These are phyloP conservation scores for Phallus indusiatus DNA, from an alignment of 768 basidiomycete species.

Conservation along the genomic window DNA sequence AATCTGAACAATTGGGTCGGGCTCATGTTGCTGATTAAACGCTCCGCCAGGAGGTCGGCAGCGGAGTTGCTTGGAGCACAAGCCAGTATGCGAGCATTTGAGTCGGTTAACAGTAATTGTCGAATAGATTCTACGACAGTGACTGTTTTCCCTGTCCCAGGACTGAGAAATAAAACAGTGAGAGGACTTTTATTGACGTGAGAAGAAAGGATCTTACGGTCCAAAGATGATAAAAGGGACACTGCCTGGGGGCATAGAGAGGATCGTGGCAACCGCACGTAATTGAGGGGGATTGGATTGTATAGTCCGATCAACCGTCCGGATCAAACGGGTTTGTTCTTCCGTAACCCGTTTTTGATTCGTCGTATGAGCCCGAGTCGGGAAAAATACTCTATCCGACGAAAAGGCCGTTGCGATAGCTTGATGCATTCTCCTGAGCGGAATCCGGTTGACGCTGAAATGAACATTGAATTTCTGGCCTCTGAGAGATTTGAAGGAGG, in stretches of 20 bases:
- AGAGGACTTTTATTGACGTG: not conserved
- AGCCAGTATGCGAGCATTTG: conserved; percentile 40
- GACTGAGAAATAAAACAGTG: conserved; percentile 23
- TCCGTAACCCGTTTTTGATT: not conserved
- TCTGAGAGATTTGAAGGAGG: conserved; percentile 30
- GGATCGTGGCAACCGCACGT: conserved; percentile 40
- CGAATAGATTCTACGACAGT: conserved; percentile 54
- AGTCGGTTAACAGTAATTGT: conserved; percentile 38
- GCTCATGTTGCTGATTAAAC: conserved; percentile 22
- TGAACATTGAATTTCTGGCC: conserved; percentile 41
- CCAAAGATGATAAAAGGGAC: conserved; percentile 54
- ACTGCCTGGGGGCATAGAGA: conserved; percentile 34
- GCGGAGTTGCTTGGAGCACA: conserved; percentile 65
- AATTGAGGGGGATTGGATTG: conserved; percentile 37
- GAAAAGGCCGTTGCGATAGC: conserved; percentile 32
- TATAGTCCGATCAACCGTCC: conserved; percentile 22
- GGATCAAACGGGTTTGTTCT: conserved; percentile 12
- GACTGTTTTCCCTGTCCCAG: conserved; percentile 61
- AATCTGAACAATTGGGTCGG: conserved; percentile 39
- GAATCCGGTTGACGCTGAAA: conserved; percentile 46
- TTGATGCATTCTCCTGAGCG: conserved; percentile 47
- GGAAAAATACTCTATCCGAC: conserved; percentile 39
- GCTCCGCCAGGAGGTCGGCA: conserved; percentile 46
- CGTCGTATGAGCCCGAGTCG: conserved; percentile 15
- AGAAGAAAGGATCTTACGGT: conserved; percentile 35